These are phyloP conservation scores for Acacia pycnantha DNA, from an alignment of 331 rosid genomes.

Conservation along the genomic window DNA sequence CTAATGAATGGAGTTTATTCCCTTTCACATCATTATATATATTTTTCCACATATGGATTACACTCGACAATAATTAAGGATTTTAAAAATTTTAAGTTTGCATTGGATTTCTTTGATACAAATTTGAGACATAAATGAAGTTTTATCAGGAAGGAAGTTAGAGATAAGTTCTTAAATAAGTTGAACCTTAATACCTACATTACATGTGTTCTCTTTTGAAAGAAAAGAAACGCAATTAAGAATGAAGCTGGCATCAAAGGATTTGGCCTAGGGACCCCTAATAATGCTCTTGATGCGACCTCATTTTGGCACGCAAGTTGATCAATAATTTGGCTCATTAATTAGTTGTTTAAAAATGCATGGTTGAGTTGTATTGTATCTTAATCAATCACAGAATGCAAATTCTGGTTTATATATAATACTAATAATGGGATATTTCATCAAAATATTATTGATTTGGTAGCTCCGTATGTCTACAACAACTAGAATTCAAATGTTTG, in stretches of 20 bases:
- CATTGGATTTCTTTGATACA: too few species aligned
- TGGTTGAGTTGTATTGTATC: background rate
- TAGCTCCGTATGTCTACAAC: background rate
- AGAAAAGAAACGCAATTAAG: background rate
- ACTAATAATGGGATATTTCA: background rate
- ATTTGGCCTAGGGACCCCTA: background rate
- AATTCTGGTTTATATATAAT: background rate
- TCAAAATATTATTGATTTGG: background rate
- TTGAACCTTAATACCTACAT: background rate
- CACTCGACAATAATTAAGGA: too few species aligned
- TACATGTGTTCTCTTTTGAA: background rate
- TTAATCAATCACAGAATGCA: background rate
- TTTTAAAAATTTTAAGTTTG: too few species aligned
- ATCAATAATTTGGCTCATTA: background rate
- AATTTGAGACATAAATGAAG: too few species aligned
- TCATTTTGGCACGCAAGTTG: background rate
- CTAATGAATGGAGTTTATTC: background rate
- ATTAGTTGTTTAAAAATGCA: background rate
- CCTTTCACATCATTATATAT: background rate
- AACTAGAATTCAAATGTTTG: background rate
- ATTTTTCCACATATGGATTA: background rate
- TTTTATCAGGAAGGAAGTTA: too few species aligned
- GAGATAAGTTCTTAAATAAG: background rate
- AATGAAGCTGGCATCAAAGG: background rate
- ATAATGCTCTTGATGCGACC: background rate